phyloP scores from a whole-genome alignment of 164 flowering plant species.

The Vitis rotundifolia region DNA sequence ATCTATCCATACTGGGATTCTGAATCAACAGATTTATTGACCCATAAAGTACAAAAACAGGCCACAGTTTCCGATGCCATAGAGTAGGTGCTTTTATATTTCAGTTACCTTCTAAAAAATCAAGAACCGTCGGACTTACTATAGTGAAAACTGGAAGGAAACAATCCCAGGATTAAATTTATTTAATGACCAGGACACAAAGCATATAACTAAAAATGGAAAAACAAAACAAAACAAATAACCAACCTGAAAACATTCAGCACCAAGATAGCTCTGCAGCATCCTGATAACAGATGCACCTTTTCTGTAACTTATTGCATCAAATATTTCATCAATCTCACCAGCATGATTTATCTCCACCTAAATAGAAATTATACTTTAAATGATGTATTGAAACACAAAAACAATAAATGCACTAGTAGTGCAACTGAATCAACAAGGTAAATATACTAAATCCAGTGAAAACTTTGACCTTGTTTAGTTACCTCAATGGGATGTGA shows the following conservation, averaged over 20 bases:
- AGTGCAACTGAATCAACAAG: background rate
- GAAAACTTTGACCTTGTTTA: background rate
- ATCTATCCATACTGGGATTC: too few species aligned
- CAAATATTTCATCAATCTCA: conserved; percentile 95
- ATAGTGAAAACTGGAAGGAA: too few species aligned
- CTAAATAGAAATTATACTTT: conserved; percentile 32
- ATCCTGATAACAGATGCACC: conserved; percentile 95
- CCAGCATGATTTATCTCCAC: conserved; percentile 88
- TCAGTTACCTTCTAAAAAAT: too few species aligned
- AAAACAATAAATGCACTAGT: background rate
- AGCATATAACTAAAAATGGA: background rate
- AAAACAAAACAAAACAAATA: background rate
- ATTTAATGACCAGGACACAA: background rate
- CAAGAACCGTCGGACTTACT: too few species aligned
- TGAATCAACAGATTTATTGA: too few species aligned
- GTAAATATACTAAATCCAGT: background rate
- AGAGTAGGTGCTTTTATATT: too few species aligned
- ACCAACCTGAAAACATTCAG: conserved; percentile 83
- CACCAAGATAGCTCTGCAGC: conserved; percentile 93
- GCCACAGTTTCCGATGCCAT: too few species aligned
- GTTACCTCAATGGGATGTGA: conserved; percentile 97
- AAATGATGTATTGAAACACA: background rate
- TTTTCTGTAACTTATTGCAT: conserved; percentile 88
- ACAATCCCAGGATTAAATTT: background rate
- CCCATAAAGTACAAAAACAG: too few species aligned